Percentiles rank a stretch among this genome's conserved stretches.
phyloP scores from a whole-genome alignment of 2,329 filamentous ascomycete species.

The Macrophomina tecta region DNA sequence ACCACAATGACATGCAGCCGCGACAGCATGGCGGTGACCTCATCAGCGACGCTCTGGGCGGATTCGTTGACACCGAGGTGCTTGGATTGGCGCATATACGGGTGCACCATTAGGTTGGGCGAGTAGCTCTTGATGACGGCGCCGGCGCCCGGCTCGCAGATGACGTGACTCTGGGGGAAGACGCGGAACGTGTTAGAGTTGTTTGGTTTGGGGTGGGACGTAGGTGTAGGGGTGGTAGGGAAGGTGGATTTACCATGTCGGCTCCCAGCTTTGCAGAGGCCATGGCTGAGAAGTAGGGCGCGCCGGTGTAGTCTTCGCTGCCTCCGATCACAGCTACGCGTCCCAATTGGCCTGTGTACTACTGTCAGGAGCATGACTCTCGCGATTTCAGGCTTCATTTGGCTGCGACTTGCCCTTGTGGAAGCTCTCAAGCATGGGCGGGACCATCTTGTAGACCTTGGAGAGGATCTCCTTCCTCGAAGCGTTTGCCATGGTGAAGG shows the following conservation, averaged over 20 bases:
- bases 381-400: not conserved
- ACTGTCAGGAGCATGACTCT: constrained; percentile 30
- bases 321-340: constrained; percentile 93
- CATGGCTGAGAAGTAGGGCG: constrained; percentile 98
- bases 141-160: constrained; percentile 87
- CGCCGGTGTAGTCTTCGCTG: constrained; percentile 94
- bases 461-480: constrained; percentile 76
- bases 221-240: not conserved
- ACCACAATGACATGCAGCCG: constrained; percentile 92
- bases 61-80: constrained; percentile 61
- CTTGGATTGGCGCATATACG: constrained; percentile 82
- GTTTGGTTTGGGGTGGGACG: constrained; percentile 15
- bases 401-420: constrained; percentile 75
- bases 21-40: constrained; percentile 79
- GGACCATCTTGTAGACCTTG: constrained; percentile 87
- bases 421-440: constrained; percentile 92
- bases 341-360: constrained; percentile 79
- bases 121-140: constrained; percentile 96
- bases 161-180: constrained; percentile 76
- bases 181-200: not conserved
- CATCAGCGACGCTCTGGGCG: constrained; percentile 67
- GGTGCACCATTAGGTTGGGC: constrained; percentile 98
- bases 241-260: constrained; percentile 72
- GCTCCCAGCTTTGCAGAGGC: constrained; percentile 89
- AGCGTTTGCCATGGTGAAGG: constrained; percentile 53